Base-by-base conservation (phyloP, 1,284 basidiomycete species). In the Cryptococcus sp. region DNA sequence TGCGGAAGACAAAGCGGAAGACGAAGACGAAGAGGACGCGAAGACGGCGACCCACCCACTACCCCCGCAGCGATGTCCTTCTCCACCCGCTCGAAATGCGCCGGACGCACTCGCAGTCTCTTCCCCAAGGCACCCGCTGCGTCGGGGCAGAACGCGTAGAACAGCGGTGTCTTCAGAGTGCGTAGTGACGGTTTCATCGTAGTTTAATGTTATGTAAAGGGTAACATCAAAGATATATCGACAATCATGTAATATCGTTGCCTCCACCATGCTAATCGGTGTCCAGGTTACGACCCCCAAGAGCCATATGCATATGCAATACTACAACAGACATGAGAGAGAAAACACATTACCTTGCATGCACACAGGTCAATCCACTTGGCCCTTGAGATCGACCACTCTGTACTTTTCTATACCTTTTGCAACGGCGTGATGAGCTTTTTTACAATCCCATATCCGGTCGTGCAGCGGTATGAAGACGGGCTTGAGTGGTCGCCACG, bases 311-410 rank as follows among this genome's bases (percentile, higher is more conserved):
- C 31, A 35, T 35, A 35, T 35, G 31, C 31, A 35, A 35, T 35
- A 35, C 31, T 35, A 35, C 31, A 35, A 38, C 20, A 39, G 8
- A 20, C 15, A 51, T 39, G 38, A 22, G 10, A 16, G 31, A 40
- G 38, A 19, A 51, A 20, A n/a, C 17, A 51, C 50, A 51, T 51
- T 51, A 51, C 50, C 50, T 51, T 38, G 11, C 13, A 19, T 35
- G 31, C 31, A 35, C 13, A 35, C 31, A 10, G 31, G 31, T 35
- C 31, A 77, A 61, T 73, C 80, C 42, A 81, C 75, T 67, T 82
- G 81, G 1, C 81, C 81, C 68, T 82, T 82, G 62, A 84, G 75
- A 66, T 84, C 83, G 8, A 84, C 82, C 54, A 82, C 81, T 42
- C 78, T 70, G 62, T 81, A 81, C 65, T 78, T 80, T 13, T 77